Conservation (phyloP, 208 protist genomes). For the Leishmania braziliensis region DNA sequence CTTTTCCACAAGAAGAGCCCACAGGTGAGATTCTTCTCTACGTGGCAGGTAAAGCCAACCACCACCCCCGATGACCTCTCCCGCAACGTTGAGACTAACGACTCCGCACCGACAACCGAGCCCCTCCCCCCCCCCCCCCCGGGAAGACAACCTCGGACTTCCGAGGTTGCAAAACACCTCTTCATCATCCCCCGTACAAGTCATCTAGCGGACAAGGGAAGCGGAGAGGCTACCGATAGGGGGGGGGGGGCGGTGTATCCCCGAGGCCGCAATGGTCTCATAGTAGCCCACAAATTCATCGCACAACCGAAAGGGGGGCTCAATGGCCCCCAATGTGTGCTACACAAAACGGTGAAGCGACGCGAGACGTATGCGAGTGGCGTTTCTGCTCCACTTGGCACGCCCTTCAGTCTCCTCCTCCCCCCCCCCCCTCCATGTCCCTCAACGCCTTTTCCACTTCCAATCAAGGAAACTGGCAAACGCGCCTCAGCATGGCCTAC, state of each 20-base stretch:
- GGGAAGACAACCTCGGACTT: background rate
- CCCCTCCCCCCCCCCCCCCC: background rate
- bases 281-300: background rate
- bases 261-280: no score
- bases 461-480: background rate
- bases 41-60: constrained; percentile 15
- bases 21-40: constrained; percentile 15
- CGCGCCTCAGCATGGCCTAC: background rate
- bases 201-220: background rate
- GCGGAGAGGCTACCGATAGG: background rate
- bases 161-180: background rate
- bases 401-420: background rate
- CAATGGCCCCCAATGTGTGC: background rate
- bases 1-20: constrained; percentile 10
- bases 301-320: background rate
- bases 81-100: constrained; percentile 12
- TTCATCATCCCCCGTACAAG: background rate
- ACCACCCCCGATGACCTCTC: constrained; percentile 9
- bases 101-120: background rate
- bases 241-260: background rate
- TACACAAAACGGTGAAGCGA: background rate
- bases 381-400: background rate
- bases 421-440: background rate
- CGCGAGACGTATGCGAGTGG: background rate
- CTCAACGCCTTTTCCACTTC: background rate